A percentile compares a stretch with the other conserved stretches of the same genome.
phyloP scores from a whole-genome alignment of 306 rosid species.

The Vachellia collinsii region DNA sequence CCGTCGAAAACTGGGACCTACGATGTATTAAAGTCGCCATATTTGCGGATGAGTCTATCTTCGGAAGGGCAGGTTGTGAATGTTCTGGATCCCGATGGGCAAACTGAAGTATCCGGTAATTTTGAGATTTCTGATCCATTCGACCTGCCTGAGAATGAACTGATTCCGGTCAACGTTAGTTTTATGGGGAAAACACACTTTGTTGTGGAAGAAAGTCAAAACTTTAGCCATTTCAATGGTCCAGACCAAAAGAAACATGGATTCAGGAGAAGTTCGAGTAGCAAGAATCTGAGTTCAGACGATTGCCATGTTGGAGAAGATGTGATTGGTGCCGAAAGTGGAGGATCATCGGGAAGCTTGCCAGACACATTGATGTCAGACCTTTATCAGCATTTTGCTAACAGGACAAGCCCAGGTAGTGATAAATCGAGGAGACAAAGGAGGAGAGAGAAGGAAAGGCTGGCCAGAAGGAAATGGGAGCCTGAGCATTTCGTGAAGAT shows the following conservation, averaged over 20 bases:
- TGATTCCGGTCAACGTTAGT: conserved; percentile 66
- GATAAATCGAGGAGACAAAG: conserved; percentile 82
- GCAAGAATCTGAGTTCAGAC: conserved; percentile 43
- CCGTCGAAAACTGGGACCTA: conserved; percentile 62
- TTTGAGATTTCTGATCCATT: conserved; percentile 26
- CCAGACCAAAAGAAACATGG: conserved; percentile 39
- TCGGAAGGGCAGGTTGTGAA: conserved; percentile 61
- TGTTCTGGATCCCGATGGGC: conserved; percentile 68
- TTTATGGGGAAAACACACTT: conserved; percentile 82
- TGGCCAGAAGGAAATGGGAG: conserved; percentile 78
- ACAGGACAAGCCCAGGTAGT: conserved; percentile 73
- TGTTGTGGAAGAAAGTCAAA: conserved; percentile 72
- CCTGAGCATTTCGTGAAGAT: conserved; percentile 95
- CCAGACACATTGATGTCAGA: conserved; percentile 75
- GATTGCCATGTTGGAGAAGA: conserved; percentile 53
- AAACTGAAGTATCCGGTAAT: conserved; percentile 42
- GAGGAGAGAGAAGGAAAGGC: conserved; percentile 73
- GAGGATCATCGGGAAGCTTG: conserved; percentile 75
- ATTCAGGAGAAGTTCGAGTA: conserved; percentile 53
- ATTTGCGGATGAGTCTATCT: conserved; percentile 64
- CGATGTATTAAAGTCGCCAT: conserved; percentile 64
- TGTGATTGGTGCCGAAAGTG: conserved; percentile 47
- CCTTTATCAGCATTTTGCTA: conserved; percentile 89
- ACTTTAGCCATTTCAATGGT: conserved; percentile 36
- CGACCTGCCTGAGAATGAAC: conserved; percentile 41